Evolutionary conservation across 164 flowering plant species (phyloP).

Genomic region (Akebia trifoliata): DNA sequence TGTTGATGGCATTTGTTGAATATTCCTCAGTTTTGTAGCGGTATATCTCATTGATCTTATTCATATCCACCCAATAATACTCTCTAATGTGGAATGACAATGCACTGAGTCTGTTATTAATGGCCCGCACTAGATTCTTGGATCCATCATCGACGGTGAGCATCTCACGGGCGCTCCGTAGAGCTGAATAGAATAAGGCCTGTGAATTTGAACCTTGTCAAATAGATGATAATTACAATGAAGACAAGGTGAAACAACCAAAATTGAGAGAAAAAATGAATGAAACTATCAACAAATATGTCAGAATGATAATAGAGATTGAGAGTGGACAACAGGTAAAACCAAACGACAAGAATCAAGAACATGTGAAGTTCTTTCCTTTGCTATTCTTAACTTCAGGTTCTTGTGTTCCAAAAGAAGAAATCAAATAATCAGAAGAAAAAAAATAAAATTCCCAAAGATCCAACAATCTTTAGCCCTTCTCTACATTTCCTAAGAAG

Average conservation of each 20-base stretch:
- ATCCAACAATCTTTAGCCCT: background rate
- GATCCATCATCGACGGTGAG: conserved; percentile 62
- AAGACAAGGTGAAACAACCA: background rate
- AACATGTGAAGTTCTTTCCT: too few species aligned
- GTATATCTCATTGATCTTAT: conserved; percentile 83
- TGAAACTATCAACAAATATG: background rate
- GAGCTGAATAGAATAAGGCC: conserved; percentile 84
- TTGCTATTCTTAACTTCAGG: too few species aligned
- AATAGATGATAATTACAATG: background rate
- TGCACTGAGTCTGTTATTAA: conserved; percentile 88
- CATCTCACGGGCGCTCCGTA: conserved; percentile 85
- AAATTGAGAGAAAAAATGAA: background rate
- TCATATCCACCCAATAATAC: conserved; percentile 85
- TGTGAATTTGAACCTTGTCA: conserved; percentile 22
- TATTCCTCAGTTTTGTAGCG: conserved; percentile 93
- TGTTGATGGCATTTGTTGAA: conserved; percentile 78
- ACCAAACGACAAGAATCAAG: too few species aligned
- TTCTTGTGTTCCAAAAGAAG: too few species aligned
- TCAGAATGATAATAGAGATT: background rate
- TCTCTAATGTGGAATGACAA: conserved; percentile 85
- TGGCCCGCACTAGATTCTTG: conserved; percentile 57
- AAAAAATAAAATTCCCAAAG: background rate
- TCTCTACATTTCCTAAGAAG: background rate
- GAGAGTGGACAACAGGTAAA: too few species aligned
- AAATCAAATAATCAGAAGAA: background rate